These are phyloP conservation scores for Parasitella parasitica DNA, from an alignment of 371 early-diverging fungal genomes.

Conservation along the genomic window DNA sequence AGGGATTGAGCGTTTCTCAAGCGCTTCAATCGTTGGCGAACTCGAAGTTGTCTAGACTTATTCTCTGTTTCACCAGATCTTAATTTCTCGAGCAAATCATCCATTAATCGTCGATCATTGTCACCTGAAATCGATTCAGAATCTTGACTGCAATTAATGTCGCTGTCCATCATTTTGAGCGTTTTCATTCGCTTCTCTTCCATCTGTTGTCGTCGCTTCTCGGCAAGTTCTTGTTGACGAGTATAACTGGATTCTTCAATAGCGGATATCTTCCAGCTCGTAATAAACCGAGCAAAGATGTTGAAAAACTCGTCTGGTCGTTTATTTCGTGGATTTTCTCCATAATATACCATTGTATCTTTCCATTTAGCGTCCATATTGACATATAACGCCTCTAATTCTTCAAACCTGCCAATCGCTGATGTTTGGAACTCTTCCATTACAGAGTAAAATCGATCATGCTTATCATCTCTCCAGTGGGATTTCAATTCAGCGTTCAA, in stretches of 20 bases:
- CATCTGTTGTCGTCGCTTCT: constrained; percentile 20
- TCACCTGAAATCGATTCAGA: neutral
- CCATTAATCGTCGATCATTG: constrained; percentile 46
- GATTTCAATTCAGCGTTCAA: constrained; percentile 17
- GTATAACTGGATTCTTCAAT: constrained; percentile 31
- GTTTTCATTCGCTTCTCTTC: constrained; percentile 29
- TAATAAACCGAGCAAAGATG: constrained; percentile 67
- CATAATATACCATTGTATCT: constrained; percentile 58
- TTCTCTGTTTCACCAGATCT: constrained; percentile 34
- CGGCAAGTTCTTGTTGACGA: constrained; percentile 31
- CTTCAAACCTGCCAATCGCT: constrained; percentile 38
- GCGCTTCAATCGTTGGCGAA: constrained; percentile 6
- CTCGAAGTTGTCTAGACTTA: constrained; percentile 29
- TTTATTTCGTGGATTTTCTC: constrained; percentile 75
- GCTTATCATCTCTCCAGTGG: constrained; percentile 12
- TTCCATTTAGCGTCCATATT: constrained; percentile 51
- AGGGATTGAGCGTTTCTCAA: neutral
- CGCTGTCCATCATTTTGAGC: neutral
- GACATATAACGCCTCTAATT: constrained; percentile 39
- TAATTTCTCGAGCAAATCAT: constrained; percentile 41
- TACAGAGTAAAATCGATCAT: constrained; percentile 34
- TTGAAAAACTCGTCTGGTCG: constrained; percentile 87
- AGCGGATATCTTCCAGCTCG: constrained; percentile 22
- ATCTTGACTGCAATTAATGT: neutral
- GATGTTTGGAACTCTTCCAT: constrained; percentile 38